Percentiles rank a stretch among this genome's conserved stretches.
These are phyloP conservation scores for Akanthomyces lecanii DNA, from an alignment of 2,329 filamentous ascomycete species.

Conservation along the genomic window DNA sequence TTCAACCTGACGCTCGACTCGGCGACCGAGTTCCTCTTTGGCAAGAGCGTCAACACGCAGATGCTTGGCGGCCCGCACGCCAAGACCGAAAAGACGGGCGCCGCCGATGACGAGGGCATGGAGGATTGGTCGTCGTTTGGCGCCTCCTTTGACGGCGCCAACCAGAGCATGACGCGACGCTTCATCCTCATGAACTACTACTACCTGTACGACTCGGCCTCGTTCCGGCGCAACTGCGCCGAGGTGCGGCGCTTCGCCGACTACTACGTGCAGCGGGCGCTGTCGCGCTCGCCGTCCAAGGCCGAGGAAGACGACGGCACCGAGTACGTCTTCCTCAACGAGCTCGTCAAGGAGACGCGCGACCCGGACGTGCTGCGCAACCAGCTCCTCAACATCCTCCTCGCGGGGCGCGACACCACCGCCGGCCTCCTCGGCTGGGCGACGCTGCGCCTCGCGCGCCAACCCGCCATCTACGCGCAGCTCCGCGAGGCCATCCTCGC, in stretches of 20 bases:
- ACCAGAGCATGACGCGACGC: background rate
- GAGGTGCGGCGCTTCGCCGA: conserved; percentile 9
- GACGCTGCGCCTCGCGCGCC: conserved; percentile 21
- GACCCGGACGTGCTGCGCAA: conserved; percentile 18
- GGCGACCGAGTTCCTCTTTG: conserved; percentile 54
- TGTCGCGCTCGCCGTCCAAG: background rate
- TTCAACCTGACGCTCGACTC: conserved; percentile 44
- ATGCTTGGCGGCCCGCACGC: conserved; percentile 20
- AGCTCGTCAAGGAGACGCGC: conserved; percentile 20
- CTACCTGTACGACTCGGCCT: background rate
- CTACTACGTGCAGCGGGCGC: conserved; percentile 12
- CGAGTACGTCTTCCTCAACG: conserved; percentile 20
- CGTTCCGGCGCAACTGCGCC: background rate
- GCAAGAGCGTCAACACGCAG: conserved; percentile 43
- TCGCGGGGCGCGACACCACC: conserved; percentile 25
- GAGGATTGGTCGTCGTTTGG: conserved; percentile 10
- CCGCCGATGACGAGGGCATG: background rate
- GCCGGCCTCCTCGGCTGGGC: conserved; percentile 23
- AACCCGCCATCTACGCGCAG: conserved; percentile 16
- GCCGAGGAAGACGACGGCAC: background rate
- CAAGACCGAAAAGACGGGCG: background rate
- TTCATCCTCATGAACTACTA: conserved; percentile 5
- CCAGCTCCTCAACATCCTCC: conserved; percentile 20
- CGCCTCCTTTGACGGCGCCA: conserved; percentile 6
- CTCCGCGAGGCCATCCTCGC: conserved; percentile 17